These are phyloP conservation scores for Fusarium napiforme DNA, from an alignment of 2,329 filamentous ascomycete genomes.

Conservation along the genomic window DNA sequence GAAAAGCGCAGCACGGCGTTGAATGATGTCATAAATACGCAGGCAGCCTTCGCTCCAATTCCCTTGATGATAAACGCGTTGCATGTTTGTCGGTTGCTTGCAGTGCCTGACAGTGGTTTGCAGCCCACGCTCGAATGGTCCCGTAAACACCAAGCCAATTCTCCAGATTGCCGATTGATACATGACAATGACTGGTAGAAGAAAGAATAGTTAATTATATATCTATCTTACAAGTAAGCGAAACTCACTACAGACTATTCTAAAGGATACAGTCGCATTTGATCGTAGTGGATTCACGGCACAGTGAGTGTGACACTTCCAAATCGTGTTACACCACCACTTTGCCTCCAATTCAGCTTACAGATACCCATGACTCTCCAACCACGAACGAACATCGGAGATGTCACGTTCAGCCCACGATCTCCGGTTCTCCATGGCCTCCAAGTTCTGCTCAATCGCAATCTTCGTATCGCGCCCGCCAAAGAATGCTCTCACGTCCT, in stretches of 20 bases:
- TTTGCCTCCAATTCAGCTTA: not conserved
- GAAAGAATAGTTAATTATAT: fast-evolving
- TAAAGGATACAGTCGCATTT: fast-evolving
- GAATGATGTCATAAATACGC: not conserved
- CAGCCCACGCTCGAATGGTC: fast-evolving
- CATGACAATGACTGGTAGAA: fast-evolving
- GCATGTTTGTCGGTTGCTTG: not conserved
- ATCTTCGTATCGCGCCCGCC: not conserved
- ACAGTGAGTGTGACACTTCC: not conserved
- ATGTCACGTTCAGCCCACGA: not conserved
- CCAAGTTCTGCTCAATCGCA: not conserved
- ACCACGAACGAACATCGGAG: not conserved
- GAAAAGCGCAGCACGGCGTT: not conserved
- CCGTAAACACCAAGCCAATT: not conserved
- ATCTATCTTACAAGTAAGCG: fast-evolving
- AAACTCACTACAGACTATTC: not conserved
- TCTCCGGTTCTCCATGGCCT: not conserved
- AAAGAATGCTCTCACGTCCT: not conserved
- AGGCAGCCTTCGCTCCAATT: fast-evolving
- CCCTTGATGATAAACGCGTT: fast-evolving
- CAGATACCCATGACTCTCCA: not conserved
- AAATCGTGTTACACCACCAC: fast-evolving
- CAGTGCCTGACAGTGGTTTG: not conserved
- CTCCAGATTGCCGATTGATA: fast-evolving
- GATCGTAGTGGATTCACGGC: too few species aligned